phyloP scores from a whole-genome alignment of 169 alveolate genomes.

The Plasmodium gonderi region DNA sequence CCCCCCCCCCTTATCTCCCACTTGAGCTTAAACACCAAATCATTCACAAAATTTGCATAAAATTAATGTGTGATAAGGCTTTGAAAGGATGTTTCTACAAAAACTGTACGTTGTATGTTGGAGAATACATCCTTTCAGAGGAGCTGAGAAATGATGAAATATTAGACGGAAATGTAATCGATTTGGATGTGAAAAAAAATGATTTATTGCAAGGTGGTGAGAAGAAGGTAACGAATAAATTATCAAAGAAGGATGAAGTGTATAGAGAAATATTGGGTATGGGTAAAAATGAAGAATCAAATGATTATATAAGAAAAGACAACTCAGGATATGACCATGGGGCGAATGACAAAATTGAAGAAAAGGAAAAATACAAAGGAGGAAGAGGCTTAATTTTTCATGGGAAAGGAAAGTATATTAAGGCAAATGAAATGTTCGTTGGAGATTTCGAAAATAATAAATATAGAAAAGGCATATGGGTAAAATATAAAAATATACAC shows the following conservation, averaged over 20 bases:
- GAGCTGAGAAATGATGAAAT: background rate
- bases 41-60: background rate
- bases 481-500: slow-evolving; percentile 52
- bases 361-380: background rate
- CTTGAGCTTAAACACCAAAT: background rate
- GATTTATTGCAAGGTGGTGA: background rate
- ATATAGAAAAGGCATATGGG: slow-evolving; percentile 68
- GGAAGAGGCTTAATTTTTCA: slow-evolving; percentile 13
- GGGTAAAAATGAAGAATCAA: background rate
- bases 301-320: background rate
- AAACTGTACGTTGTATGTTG: slow-evolving; percentile 39
- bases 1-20: too few relatives aligned
- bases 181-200: background rate
- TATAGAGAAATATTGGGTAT: background rate
- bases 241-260: background rate
- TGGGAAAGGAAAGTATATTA: slow-evolving; percentile 53
- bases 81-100: slow-evolving; percentile 15
- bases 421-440: slow-evolving; percentile 19
- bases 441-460: slow-evolving; percentile 20
- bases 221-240: background rate
- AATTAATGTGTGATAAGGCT: slow-evolving; percentile 18
- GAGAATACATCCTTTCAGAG: slow-evolving; percentile 16
- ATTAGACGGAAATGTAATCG: background rate
- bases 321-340: background rate
- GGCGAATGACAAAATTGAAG: background rate